Conservation (phyloP, 306 rosid species). For the Medicago truncatula region DNA sequence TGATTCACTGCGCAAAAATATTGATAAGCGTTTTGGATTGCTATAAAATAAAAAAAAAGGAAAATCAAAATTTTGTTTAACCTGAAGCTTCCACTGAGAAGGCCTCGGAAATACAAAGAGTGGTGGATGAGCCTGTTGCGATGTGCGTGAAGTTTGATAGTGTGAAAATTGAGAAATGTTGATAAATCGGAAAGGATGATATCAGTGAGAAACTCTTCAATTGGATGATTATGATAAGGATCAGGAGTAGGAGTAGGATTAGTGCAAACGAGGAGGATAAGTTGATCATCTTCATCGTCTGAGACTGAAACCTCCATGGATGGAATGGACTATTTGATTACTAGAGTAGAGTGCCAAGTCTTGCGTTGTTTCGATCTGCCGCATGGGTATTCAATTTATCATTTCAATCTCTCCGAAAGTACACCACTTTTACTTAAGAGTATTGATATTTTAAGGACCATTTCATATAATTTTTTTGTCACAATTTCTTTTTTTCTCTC, state of each 20-base stretch:
- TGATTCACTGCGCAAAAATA: conserved; percentile 63
- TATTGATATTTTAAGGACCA: too few relatives aligned
- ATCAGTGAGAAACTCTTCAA: not conserved
- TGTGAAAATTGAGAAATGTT: not conserved
- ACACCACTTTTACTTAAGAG: too few relatives aligned
- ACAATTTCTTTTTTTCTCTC: too few relatives aligned
- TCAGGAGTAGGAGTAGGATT: too few relatives aligned
- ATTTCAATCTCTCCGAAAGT: too few relatives aligned
- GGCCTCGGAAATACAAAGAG: conserved; percentile 71
- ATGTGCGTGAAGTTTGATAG: not conserved
- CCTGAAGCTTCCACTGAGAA: conserved; percentile 78
- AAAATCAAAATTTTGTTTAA: conserved; percentile 26
- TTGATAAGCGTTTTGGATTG: not conserved
- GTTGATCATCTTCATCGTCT: not conserved
- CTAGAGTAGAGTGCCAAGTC: too few relatives aligned
- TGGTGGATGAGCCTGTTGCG: conserved; percentile 63
- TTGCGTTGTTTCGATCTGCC: too few relatives aligned
- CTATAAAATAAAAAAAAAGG: too few relatives aligned
- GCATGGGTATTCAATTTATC: too few relatives aligned
- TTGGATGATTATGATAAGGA: not conserved
- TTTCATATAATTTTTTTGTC: too few relatives aligned
- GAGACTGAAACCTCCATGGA: not conserved
- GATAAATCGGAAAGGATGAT: not conserved
- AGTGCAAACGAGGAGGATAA: conserved; percentile 15
- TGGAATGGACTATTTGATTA: too few relatives aligned